Evolutionary conservation across 2,329 filamentous ascomycete species (phyloP).

Genomic region (Albophoma yamanashiensis): DNA sequence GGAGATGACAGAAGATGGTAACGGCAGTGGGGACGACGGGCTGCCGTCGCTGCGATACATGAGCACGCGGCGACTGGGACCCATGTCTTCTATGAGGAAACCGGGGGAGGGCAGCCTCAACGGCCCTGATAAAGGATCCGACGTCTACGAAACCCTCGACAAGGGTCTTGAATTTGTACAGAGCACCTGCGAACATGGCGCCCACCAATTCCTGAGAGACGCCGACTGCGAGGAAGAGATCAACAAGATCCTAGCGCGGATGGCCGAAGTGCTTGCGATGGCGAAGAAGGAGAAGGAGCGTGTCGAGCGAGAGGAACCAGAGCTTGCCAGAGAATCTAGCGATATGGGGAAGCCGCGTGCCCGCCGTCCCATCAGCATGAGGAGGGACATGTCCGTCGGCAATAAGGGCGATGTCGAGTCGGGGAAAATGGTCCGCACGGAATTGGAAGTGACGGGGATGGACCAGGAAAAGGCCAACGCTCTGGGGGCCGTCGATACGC

Average conservation of each 20-base stretch:
- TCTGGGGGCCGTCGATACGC: conserved; percentile 10
- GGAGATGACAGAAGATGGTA: conserved; percentile 42
- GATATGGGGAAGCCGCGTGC: conserved; percentile 34
- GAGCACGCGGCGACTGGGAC: conserved; percentile 23
- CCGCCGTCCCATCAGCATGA: conserved; percentile 42
- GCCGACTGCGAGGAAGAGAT: conserved; percentile 77
- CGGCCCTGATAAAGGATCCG: conserved; percentile 17
- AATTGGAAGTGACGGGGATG: conserved; percentile 9
- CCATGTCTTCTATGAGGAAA: conserved; percentile 14
- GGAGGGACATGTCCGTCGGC: conserved; percentile 28
- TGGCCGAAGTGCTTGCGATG: conserved; percentile 51
- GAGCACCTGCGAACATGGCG: conserved; percentile 71
- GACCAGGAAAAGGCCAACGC: conserved; percentile 7
- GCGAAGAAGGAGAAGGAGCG: conserved; percentile 50
- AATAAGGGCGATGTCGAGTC: conserved; percentile 15
- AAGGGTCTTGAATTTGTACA: conserved; percentile 72
- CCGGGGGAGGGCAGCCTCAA: conserved; percentile 12
- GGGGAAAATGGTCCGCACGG: conserved; percentile 13
- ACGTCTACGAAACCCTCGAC: conserved; percentile 64
- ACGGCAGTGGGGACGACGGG: conserved; percentile 24
- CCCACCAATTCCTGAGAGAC: conserved; percentile 80
- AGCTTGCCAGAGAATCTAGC: conserved; percentile 24
- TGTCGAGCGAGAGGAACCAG: conserved; percentile 40
- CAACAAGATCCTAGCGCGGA: conserved; percentile 52
- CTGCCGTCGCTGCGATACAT: conserved; percentile 30